Percentiles rank a stretch among this genome's conserved stretches.
phyloP scores from a whole-genome alignment of 805 yeast species.

The Yarrowia alimentaria region DNA sequence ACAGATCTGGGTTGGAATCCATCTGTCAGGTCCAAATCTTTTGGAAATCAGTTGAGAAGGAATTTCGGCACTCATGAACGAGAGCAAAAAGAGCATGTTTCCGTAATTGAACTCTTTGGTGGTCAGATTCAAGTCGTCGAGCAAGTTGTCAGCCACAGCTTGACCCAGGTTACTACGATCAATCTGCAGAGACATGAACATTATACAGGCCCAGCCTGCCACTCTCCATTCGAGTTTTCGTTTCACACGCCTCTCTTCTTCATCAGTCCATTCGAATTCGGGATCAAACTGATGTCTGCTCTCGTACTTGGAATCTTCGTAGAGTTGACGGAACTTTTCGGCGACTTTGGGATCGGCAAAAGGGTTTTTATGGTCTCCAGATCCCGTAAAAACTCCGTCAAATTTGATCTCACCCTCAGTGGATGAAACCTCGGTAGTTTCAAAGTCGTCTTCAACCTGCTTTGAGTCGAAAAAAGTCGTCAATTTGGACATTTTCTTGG shows the following conservation, averaged over 20 bases:
- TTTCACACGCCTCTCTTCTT: constrained; percentile 51
- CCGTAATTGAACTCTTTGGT: constrained; percentile 62
- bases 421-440: constrained; percentile 1
- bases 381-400: constrained; percentile 2
- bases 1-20: constrained; percentile 60
- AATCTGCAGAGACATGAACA: constrained; percentile 58
- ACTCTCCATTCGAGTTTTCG: constrained; percentile 57
- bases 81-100: constrained; percentile 52
- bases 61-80: constrained; percentile 60
- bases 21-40: constrained; percentile 59
- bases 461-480: constrained; percentile 1
- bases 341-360: constrained; percentile 49
- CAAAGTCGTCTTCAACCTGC: neutral
- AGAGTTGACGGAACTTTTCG: constrained; percentile 46
- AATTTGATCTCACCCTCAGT: neutral
- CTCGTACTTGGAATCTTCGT: constrained; percentile 53
- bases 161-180: constrained; percentile 58
- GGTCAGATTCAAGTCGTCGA: constrained; percentile 51
- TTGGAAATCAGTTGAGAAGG: constrained; percentile 68
- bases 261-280: constrained; percentile 51
- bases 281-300: constrained; percentile 60
- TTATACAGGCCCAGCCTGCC: constrained; percentile 55
- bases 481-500: neutral
- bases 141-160: constrained; percentile 57
- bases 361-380: constrained; percentile 34